Base-by-base conservation (phyloP, 2,329 filamentous ascomycete species). In the Sarocladium strictum region DNA sequence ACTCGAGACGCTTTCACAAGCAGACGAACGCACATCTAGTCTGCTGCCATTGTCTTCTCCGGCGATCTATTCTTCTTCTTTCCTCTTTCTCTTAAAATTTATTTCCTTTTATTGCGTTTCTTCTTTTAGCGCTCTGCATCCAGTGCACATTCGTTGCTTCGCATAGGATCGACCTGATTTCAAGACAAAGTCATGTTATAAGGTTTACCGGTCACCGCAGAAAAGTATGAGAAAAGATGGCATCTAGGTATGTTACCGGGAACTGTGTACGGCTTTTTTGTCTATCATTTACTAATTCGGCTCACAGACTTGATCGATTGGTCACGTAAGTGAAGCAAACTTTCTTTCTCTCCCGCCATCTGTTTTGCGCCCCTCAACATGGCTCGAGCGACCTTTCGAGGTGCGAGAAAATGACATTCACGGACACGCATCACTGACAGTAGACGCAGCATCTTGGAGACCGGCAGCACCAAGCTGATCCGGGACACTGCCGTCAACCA, bases 401-500 rank as follows among this genome's bases (percentile, higher is more conserved):
- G n/a, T n/a, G n/a, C n/a, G n/a, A n/a, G n/a, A n/a, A n/a, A n/a
- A n/a, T 6, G 29, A 33, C n/a, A 19, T 29, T 43, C 19, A 32
- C 37, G 3, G 6, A 29, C 11, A 29, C 29, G 35, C 70, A 32
- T 32, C 12, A 12, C 29, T 32, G 29, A 32, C 29, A 32, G 12
- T 7, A 7, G 29, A 32, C 12, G 29, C 29, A 96, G 92, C 60
- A 84, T 99, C 68, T 85, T 99, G 64, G 94, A 99, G 79, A 97
- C 94, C 56, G 94, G 94, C 63, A 97, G 93, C 74, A 99, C 94
- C 57, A 87, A 88, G 67, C 79, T 99, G 61, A 97, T 99, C 67
- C 87, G 95, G 62, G 96, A 97, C 67, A 99, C 94, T 59, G 95
- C 94, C 58, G 94, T 96, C 58, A 91, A 95, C 67, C 94, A 99